These are phyloP conservation scores for Helicocarpus griseus DNA, from an alignment of 2,329 filamentous ascomycete genomes.

Conservation along the genomic window DNA sequence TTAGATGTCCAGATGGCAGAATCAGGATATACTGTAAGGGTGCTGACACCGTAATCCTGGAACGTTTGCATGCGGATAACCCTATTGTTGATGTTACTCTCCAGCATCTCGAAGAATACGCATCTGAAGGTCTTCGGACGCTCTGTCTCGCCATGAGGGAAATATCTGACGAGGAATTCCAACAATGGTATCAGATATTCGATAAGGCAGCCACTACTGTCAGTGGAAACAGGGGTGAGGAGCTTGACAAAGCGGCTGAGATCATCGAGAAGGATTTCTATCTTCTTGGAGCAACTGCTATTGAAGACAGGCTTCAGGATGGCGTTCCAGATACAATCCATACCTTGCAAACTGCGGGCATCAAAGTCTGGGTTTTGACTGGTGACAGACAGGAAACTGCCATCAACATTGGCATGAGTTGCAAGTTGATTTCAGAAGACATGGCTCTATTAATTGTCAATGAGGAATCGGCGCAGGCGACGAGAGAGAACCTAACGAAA, in stretches of 20 bases:
- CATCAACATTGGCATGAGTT: constrained; percentile 99
- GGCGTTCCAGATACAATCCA: constrained; percentile 97
- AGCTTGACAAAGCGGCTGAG: constrained; percentile 94
- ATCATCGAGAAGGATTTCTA: constrained; percentile 88
- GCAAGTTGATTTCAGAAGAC: constrained; percentile 94
- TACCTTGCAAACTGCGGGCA: constrained; percentile 89
- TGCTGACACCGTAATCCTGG: constrained; percentile 93
- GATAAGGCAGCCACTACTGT: constrained; percentile 85
- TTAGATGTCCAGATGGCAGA: constrained; percentile 91
- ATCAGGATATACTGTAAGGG: constrained; percentile 92
- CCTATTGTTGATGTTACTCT: constrained; percentile 82
- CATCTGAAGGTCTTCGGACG: constrained; percentile 87
- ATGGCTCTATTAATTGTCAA: constrained; percentile 98
- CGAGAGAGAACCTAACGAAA: constrained; percentile 81
- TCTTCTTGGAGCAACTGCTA: constrained; percentile 88
- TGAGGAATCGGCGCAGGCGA: constrained; percentile 69
- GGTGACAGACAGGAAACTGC: constrained; percentile 97
- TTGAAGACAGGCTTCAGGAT: constrained; percentile 93
- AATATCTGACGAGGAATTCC: constrained; percentile 77
- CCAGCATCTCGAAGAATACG: constrained; percentile 95
- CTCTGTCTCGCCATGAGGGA: constrained; percentile 93
- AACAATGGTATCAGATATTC: constrained; percentile 77
- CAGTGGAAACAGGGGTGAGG: constrained; percentile 81
- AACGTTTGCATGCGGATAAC: constrained; percentile 74
- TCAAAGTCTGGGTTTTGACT: constrained; percentile 97